These are phyloP conservation scores for Chlamydomonas incerta DNA, from an alignment of 139 green algal species.

Conservation along the genomic window DNA sequence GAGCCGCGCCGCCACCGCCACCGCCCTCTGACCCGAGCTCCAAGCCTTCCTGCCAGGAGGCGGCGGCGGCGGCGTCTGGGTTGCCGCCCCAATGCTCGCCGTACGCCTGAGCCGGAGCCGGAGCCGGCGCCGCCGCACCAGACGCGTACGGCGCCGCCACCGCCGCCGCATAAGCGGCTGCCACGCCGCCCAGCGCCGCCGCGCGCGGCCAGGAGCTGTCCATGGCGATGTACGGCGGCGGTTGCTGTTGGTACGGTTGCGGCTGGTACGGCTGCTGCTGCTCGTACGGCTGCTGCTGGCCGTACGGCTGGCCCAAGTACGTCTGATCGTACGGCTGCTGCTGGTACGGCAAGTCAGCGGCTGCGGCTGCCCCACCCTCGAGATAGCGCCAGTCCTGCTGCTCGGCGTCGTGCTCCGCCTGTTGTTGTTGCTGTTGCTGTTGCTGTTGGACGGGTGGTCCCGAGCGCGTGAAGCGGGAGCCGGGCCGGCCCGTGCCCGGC, in stretches of 20 bases:
- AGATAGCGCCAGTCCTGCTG: background rate
- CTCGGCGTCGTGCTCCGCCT: background rate
- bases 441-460: too few species aligned
- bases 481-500: background rate
- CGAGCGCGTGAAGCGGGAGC: background rate
- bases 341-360: too few species aligned
- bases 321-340: background rate
- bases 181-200: conserved; percentile 4
- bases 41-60: too few species aligned
- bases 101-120: too few species aligned
- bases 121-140: too few species aligned
- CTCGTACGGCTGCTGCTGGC: background rate
- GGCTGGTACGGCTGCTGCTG: background rate
- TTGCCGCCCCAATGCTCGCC: too few species aligned
- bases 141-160: too few species aligned
- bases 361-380: too few species aligned
- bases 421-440: background rate
- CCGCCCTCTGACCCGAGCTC: too few species aligned
- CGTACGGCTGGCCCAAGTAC: background rate
- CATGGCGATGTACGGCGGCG: background rate
- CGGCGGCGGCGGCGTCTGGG: too few species aligned
- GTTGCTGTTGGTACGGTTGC: too few species aligned
- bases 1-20: too few species aligned
- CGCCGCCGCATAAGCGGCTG: conserved; percentile 1
- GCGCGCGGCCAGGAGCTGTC: background rate